A percentile compares a stretch with the other conserved stretches of the same genome.
Conservation (phyloP, 2,329 filamentous ascomycete genomes). For the Alternaria burnsii region DNA sequence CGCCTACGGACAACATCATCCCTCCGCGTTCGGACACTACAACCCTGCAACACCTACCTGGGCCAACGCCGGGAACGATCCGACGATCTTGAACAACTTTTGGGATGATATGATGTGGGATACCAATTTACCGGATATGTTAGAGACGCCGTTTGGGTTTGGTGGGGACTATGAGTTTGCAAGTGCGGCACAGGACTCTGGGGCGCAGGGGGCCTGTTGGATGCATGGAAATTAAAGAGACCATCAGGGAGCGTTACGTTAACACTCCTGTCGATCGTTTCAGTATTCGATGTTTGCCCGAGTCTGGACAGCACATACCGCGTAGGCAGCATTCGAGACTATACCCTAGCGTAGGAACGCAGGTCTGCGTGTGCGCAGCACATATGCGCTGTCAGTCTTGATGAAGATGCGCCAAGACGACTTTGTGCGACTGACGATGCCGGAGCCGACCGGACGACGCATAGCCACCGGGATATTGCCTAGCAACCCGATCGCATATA, state of each 20-base stretch:
- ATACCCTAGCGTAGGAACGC: background rate
- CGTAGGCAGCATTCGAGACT: background rate
- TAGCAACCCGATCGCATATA: background rate
- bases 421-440: background rate
- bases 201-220: slow-evolving; percentile 44
- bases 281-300: background rate
- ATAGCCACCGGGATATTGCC: background rate
- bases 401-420: background rate
- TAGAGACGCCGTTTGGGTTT: slow-evolving; percentile 47
- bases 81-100: slow-evolving; percentile 46
- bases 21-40: slow-evolving; percentile 27
- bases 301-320: background rate
- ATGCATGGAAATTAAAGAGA: slow-evolving; percentile 44
- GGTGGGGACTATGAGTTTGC: slow-evolving; percentile 48
- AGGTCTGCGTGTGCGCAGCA: background rate
- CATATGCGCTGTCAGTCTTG: background rate
- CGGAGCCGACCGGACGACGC: background rate
- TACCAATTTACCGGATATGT: slow-evolving; percentile 49
- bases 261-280: background rate
- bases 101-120: slow-evolving; percentile 57
- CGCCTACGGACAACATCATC: slow-evolving; percentile 8
- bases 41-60: slow-evolving; percentile 39
- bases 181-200: slow-evolving; percentile 44
- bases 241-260: background rate
- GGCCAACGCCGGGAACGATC: slow-evolving; percentile 34